Conservation (phyloP, 768 basidiomycete species). For the Leccinum incarnatum region DNA sequence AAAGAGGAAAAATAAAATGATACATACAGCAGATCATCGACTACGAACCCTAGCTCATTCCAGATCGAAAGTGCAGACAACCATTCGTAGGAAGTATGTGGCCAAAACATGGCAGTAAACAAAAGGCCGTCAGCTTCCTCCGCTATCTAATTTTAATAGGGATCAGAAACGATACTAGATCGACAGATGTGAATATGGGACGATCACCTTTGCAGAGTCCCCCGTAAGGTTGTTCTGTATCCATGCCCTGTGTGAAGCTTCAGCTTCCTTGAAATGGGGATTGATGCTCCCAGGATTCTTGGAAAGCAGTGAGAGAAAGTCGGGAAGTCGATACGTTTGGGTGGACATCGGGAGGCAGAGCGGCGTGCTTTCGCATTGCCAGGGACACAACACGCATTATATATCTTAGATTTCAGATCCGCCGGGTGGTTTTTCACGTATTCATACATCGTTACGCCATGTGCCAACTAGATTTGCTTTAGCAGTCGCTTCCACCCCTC, state of each 20-base stretch:
- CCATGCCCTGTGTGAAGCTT: neutral
- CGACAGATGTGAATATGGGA: neutral
- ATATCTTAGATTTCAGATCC: neutral
- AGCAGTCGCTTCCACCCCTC: too few species aligned
- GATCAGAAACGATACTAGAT: neutral
- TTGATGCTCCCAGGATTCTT: neutral
- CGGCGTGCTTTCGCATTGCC: neutral
- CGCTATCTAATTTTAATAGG: neutral
- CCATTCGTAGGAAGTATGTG: neutral
- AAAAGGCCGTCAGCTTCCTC: neutral
- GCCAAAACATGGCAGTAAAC: neutral
- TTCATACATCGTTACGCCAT: too few species aligned
- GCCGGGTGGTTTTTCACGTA: too few species aligned
- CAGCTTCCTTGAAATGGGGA: neutral
- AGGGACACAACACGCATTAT: neutral
- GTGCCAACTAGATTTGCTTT: too few species aligned
- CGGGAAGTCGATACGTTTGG: neutral
- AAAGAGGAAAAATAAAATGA: neutral
- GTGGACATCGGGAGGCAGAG: neutral
- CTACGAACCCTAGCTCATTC: neutral
- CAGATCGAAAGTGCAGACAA: neutral
- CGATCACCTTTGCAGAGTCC: neutral
- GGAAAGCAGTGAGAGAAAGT: neutral
- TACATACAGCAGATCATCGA: neutral
- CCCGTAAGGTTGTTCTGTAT: neutral